Percentiles rank a stretch among this genome's conserved stretches.
Conservation (phyloP, 2,329 filamentous ascomycete species). For the Colletotrichum sublineola region DNA sequence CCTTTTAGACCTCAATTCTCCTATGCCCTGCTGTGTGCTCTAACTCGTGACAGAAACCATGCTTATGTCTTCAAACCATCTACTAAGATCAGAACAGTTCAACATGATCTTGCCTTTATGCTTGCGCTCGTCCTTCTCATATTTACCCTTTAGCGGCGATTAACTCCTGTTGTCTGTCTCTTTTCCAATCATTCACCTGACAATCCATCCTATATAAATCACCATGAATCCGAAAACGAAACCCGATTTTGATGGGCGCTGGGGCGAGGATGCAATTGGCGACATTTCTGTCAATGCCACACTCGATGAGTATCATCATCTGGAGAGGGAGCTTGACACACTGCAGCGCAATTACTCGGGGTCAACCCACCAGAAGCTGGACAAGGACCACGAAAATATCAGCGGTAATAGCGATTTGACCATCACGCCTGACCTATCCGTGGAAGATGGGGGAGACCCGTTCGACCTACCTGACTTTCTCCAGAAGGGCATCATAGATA, state of each 20-base stretch:
- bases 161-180: no score
- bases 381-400: slow-evolving; percentile 12
- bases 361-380: slow-evolving; percentile 1
- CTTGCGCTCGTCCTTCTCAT: no score
- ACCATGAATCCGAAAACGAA: slow-evolving; percentile 7
- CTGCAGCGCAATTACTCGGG: slow-evolving; percentile 38
- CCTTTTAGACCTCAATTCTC: no score
- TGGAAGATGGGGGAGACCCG: neutral
- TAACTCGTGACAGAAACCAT: no score
- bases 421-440: slow-evolving; percentile 14
- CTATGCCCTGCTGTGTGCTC: no score
- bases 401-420: slow-evolving; percentile 35
- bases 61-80: no score
- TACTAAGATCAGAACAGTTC: no score
- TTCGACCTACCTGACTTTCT: slow-evolving; percentile 80
- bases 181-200: no score
- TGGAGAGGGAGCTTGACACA: slow-evolving; percentile 45
- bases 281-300: slow-evolving; percentile 43
- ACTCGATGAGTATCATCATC: slow-evolving; percentile 43
- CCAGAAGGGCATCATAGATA: slow-evolving; percentile 81
- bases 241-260: slow-evolving; percentile 44
- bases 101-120: no score
- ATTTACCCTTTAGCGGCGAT: no score
- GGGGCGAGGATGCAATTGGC: slow-evolving; percentile 45
- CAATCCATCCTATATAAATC: no score